Evolutionary conservation across 2,329 filamentous ascomycete species (phyloP), one percentile per base, ranked within the genome.

Genomic region (Xylariaceae sp.): DNA sequence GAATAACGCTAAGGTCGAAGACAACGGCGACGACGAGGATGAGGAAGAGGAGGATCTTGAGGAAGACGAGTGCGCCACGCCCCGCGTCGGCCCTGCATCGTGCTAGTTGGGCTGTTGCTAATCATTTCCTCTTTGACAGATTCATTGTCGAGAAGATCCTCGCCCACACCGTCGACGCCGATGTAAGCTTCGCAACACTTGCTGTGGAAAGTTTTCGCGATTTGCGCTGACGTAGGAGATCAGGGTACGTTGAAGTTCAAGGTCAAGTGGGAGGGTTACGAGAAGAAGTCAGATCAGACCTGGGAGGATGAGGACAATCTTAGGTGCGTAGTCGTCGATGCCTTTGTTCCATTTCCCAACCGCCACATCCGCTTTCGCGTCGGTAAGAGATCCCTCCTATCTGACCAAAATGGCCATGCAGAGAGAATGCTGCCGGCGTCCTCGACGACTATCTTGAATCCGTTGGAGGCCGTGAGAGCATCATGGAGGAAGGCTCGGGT

Each of bases 181-280:
- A 82, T 55, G 84, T 85, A 71, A 60, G 78, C 50, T 34, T 13
- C 23, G 23, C 68, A 11, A 44, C 17, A 11, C 35, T 30, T 30
- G 23, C 23, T 30, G 23, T 30, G 23, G 23, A 30, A 17, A n/a
- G n/a, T 39, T 13, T n/a, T 51, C 30, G 44, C 17, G 13, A n/a
- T 56, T 56, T 30, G 37, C 44, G 59, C 51, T 62, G 47, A 58
- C 35, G 48, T 37, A 54, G n/a, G 34, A 11, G 50, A 56, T 10
- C 60, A 84, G 76, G 82, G 82, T 17, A 71, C 72, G 3, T 68
- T 86, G 0, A 79, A 80, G 51, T 92, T 88, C 68, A 80, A 87
- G 55, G 88, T 94, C 41, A 92, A 93, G 68, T 94, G 90, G 90
- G 84, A 89, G 64, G 89, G 89, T 2, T 94, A 87, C 62, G 83